Conservation (phyloP, 1,284 basidiomycete species). For the Malassezia dermatis region DNA sequence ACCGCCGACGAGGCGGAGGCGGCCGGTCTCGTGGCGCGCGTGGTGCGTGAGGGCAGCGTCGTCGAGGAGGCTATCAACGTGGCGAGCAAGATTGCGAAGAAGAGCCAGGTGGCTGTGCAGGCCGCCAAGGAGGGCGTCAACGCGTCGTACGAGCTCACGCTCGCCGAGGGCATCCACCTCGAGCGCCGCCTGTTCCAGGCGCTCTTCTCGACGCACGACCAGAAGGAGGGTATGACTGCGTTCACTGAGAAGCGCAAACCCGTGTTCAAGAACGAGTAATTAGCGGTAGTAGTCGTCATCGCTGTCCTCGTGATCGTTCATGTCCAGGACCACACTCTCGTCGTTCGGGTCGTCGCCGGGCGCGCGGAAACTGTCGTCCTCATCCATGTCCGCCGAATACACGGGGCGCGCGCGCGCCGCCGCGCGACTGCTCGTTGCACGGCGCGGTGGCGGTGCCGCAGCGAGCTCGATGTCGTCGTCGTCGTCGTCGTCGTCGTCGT, state of each 20-base stretch:
- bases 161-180: conserved; percentile 73
- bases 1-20: conserved; percentile 69
- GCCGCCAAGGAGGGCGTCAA: conserved; percentile 94
- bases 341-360: conserved; percentile 5
- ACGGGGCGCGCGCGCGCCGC: conserved; percentile 5
- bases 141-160: conserved; percentile 67
- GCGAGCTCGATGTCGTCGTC: conserved; percentile 3
- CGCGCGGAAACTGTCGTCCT: not conserved
- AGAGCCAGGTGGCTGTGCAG: conserved; percentile 73
- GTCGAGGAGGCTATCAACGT: conserved; percentile 79
- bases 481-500: conserved; percentile 4
- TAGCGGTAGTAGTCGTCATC: conserved; percentile 19
- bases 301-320: conserved; percentile 8
- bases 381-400: conserved; percentile 8
- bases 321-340: not conserved
- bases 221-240: conserved; percentile 96
- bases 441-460: conserved; percentile 7
- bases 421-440: conserved; percentile 9
- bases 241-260: conserved; percentile 87
- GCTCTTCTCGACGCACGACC: conserved; percentile 86
- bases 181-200: conserved; percentile 86
- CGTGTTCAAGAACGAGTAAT: conserved; percentile 35
- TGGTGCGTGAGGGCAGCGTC: conserved; percentile 61
- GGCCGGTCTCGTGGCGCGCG: conserved; percentile 74
- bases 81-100: conserved; percentile 68